phyloP scores from a whole-genome alignment of 306 rosid genomes.

The Castanospermum australe region DNA sequence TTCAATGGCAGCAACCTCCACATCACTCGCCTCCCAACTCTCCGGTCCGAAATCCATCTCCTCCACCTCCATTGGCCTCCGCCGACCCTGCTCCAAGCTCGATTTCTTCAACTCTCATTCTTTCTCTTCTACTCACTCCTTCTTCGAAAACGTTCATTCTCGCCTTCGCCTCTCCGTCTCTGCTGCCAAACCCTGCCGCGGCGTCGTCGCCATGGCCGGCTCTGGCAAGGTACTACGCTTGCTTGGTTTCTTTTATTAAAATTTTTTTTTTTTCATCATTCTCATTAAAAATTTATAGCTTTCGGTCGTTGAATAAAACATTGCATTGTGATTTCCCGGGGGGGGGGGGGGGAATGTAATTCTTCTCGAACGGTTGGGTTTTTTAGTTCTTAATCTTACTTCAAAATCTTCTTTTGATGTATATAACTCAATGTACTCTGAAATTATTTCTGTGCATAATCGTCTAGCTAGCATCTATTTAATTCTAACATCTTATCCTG shows the following conservation, averaged over 20 bases:
- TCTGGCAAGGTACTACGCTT: constrained; percentile 48
- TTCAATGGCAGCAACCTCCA: constrained; percentile 57
- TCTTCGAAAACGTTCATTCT: constrained; percentile 48
- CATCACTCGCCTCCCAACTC: constrained; percentile 56
- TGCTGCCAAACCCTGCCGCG: constrained; percentile 44
- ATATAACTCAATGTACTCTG: neutral
- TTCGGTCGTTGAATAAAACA: neutral
- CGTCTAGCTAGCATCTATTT: neutral
- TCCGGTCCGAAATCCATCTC: constrained; percentile 33
- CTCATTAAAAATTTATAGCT: neutral
- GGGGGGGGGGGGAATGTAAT: neutral
- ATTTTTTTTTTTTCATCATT: neutral
- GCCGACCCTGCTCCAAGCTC: constrained; percentile 37
- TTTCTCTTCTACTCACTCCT: constrained; percentile 30
- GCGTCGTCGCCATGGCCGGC: constrained; percentile 64
- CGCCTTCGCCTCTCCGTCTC: constrained; percentile 52
- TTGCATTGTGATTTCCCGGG: neutral
- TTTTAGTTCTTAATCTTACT: neutral
- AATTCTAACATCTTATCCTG: neutral
- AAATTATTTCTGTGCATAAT: neutral
- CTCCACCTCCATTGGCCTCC: constrained; percentile 24
- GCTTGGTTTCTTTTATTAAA: neutral
- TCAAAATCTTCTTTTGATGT: neutral
- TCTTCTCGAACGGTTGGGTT: neutral
- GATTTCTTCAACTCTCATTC: constrained; percentile 24